Percentiles rank a stretch among this genome's conserved stretches.
phyloP scores from a whole-genome alignment of 495 filamentous ascomycete species.

The Penicillium riverlandense region DNA sequence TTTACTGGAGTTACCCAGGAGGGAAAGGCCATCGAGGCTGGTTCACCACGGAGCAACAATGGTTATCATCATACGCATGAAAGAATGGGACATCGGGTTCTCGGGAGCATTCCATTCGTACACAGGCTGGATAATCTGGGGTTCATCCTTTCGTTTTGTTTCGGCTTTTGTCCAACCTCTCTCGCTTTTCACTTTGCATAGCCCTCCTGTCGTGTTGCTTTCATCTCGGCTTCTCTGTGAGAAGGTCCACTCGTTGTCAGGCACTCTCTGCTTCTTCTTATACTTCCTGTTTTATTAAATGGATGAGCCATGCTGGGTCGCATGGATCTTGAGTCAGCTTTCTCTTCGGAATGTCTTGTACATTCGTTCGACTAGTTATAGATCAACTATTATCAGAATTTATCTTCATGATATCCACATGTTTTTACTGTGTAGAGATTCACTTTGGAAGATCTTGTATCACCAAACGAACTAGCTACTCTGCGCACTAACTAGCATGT shows the following conservation, averaged over 20 bases:
- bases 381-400: too few relatives aligned
- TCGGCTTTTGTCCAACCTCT: background rate
- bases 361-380: too few relatives aligned
- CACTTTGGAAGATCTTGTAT: too few relatives aligned
- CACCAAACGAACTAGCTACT: too few relatives aligned
- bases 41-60: slow-evolving; percentile 13
- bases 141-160: background rate
- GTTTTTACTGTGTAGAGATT: too few relatives aligned
- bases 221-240: background rate
- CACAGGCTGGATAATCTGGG: background rate
- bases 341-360: background rate
- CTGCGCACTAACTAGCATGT: too few relatives aligned
- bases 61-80: slow-evolving; percentile 5
- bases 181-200: slow-evolving; percentile 1
- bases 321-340: slow-evolving; percentile 4
- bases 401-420: too few relatives aligned
- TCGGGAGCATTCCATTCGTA: slow-evolving; percentile 9
- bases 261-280: background rate
- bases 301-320: slow-evolving; percentile 6
- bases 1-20: slow-evolving; percentile 21
- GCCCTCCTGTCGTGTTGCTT: background rate
- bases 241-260: background rate
- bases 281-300: slow-evolving; percentile 10
- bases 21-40: slow-evolving; percentile 18
- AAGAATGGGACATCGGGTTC: background rate